Percentiles rank a stretch among this genome's conserved stretches.
Evolutionary conservation across 2,329 filamentous ascomycete genomes (phyloP).

Genomic region (Bipolaris oryzae): DNA sequence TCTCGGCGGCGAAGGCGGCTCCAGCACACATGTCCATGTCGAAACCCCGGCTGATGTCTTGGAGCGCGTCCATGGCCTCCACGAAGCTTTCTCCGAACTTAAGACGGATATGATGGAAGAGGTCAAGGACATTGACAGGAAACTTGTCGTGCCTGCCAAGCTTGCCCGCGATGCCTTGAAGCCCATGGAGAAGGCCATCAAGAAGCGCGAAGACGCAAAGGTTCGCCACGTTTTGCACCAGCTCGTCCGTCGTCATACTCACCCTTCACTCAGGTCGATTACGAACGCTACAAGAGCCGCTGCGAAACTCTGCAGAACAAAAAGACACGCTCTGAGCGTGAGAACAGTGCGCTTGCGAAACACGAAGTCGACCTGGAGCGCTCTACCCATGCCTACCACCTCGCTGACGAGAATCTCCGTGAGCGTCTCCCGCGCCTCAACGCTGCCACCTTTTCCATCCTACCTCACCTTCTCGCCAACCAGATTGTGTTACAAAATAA

Average conservation of each 20-base stretch:
- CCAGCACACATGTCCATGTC: slow-evolving; percentile 55
- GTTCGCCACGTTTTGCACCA: slow-evolving; percentile 37
- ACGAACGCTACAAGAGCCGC: slow-evolving; percentile 75
- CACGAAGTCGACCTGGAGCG: slow-evolving; percentile 71
- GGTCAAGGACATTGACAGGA: slow-evolving; percentile 70
- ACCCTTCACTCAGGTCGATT: slow-evolving; percentile 66
- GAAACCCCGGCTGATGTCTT: slow-evolving; percentile 68
- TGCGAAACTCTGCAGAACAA: slow-evolving; percentile 74
- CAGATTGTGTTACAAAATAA: slow-evolving; percentile 80
- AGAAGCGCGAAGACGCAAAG: slow-evolving; percentile 82
- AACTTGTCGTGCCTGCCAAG: slow-evolving; percentile 71
- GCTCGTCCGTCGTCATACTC: slow-evolving; percentile 3
- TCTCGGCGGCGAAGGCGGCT: slow-evolving; percentile 69
- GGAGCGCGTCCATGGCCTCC: slow-evolving; percentile 68
- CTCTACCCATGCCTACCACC: slow-evolving; percentile 73
- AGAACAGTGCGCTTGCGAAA: slow-evolving; percentile 73
- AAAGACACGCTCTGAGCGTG: slow-evolving; percentile 70
- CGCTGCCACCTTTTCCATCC: slow-evolving; percentile 71
- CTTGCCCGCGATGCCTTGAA: slow-evolving; percentile 72
- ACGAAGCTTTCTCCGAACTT: slow-evolving; percentile 71
- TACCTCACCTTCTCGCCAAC: slow-evolving; percentile 71
- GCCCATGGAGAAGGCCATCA: slow-evolving; percentile 80
- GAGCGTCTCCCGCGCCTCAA: slow-evolving; percentile 74
- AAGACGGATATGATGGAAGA: slow-evolving; percentile 74
- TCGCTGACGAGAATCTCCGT: slow-evolving; percentile 75